Base-by-base conservation (phyloP, 2,329 filamentous ascomycete genomes). In the Rhexocercosporidium sp. region DNA sequence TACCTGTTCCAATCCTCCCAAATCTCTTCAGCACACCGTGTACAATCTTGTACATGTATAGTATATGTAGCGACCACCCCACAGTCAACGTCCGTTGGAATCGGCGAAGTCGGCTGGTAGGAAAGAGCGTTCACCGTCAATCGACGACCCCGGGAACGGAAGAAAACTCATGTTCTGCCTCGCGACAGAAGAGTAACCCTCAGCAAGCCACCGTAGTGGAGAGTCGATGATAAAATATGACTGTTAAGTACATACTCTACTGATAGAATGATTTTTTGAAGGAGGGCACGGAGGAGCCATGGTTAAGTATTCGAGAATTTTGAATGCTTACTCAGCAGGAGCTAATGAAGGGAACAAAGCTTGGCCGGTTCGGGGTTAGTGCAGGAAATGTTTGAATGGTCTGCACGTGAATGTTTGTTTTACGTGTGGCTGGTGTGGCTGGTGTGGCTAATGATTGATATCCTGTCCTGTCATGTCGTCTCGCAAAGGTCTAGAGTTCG, bases 131-230 rank as follows among this genome's bases (percentile, higher is more conserved):
- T 78, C 73, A 74, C 76, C 73, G 74, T 80, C 74, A 65, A 63
- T 81, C 78, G 70, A 79, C 73, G 75, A 75, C 73, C 77, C 78
- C 79, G 80, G 80, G 79, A 81, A 81, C 79, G 79, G 79, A 79
- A 76, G 77, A 73, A 76, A 72, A 77, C 70, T 75, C 78, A 81
- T 73, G 47, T 57, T 68, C n/a, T 69, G 64, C 63, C 68, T 68
- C 65, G 67, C 62, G 66, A 68, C 66, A 66, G n/a, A 65, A 57
- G 75, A 74, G 76, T 75, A 75, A 78, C 77, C 76, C 79, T 78
- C 78, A 80, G 79, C 79, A 79, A 78, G 78, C 76, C 76, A 73
- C 78, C 76, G 75, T 76, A 79, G 78, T 73, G 77, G 76, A 80
- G 78, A 76, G 67, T 71, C 75, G 75, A 77, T 77, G 34, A 70